Base-by-base conservation (phyloP, 805 yeast species). In the Schizosaccharomyces cryophilus region DNA sequence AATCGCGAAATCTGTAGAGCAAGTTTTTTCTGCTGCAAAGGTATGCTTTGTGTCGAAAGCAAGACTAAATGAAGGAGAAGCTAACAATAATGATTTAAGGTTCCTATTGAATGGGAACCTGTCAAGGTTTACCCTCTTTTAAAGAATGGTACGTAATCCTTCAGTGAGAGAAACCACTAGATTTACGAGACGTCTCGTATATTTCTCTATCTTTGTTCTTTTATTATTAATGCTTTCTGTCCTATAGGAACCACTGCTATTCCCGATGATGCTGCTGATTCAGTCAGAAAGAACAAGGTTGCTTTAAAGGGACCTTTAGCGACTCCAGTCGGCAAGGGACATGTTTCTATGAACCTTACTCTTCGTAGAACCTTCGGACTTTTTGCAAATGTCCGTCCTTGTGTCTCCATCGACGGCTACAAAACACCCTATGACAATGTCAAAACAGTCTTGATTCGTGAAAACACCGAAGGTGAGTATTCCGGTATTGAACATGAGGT, bases 381-480 rank as follows among this genome's bases (percentile, higher is more conserved):
- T 69, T 93, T 84, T 71, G 98, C 98, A 63, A 86, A 95, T 42
- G 80, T 90, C 66, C 94, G 93, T n/a, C 78, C 88, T 68, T 87
- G 88, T 78, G 87, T 89, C 77, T 85, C 86, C 74, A 80, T 93
- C 64, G 93, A 94, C 64, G 97, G 97, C 73, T 95, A 89, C 65
- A 80, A 87, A 73, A 83, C 95, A 64, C 87, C 89, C 74, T 80
- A 88, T 71, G 79, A 84, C 64, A 88, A 85, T 67, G 86, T 90
- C 66, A 96, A 89, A 76, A 80, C 90, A 71, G 96, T 89, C 51
- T 79, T 93, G 66, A 94, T 93, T 72, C 87, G 98, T 81, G 98
- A 93, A 78, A 93, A 93, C 82, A 90, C 98, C 66, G 97, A 93
- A 76, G 98, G 98, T 79, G 98, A 90, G 77, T 90, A 90, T 78